Percentiles rank a stretch among this genome's conserved stretches.
phyloP scores from a whole-genome alignment of 345 rosid genomes.

The Linum lewisii region DNA sequence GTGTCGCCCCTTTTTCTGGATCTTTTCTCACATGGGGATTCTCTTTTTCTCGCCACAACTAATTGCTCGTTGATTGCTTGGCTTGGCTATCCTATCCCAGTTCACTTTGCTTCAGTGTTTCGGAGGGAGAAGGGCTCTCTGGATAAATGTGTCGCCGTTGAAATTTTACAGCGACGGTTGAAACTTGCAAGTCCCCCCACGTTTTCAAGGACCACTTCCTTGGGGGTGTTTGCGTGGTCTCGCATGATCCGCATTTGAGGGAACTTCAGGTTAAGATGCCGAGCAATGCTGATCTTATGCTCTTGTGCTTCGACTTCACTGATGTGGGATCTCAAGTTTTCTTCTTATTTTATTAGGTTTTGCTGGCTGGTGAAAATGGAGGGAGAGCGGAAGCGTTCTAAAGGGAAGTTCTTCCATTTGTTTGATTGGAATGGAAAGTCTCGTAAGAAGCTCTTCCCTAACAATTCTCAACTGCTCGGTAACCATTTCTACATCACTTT shows the following conservation, averaged over 20 bases:
- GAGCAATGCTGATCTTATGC: conserved; percentile 16
- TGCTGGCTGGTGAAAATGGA: conserved; percentile 37
- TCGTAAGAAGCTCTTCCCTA: conserved; percentile 57
- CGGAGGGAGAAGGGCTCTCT: conserved; percentile 9
- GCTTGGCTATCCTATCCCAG: background rate
- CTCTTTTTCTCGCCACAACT: background rate
- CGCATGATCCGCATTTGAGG: conserved; percentile 3
- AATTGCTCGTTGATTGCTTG: background rate
- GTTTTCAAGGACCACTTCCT: background rate
- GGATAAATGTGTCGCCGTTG: conserved; percentile 5
- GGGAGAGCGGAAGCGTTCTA: conserved; percentile 54
- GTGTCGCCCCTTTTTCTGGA: conserved; percentile 13
- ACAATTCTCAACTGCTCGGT: conserved; percentile 37
- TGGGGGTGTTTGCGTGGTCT: conserved; percentile 1
- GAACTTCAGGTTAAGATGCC: conserved; percentile 2
- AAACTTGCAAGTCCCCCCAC: background rate
- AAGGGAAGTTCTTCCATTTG: conserved; percentile 59
- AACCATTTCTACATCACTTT: conserved; percentile 7
- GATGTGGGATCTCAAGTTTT: background rate
- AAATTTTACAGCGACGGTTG: conserved; percentile 14
- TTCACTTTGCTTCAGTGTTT: background rate
- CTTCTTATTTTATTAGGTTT: background rate
- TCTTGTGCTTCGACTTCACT: background rate
- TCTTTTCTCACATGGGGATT: background rate
- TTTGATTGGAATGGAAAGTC: conserved; percentile 94